Percentiles rank a stretch among this genome's conserved stretches.
These are phyloP conservation scores for Vigna nakashimae DNA, from an alignment of 306 rosid genomes.

Conservation along the genomic window DNA sequence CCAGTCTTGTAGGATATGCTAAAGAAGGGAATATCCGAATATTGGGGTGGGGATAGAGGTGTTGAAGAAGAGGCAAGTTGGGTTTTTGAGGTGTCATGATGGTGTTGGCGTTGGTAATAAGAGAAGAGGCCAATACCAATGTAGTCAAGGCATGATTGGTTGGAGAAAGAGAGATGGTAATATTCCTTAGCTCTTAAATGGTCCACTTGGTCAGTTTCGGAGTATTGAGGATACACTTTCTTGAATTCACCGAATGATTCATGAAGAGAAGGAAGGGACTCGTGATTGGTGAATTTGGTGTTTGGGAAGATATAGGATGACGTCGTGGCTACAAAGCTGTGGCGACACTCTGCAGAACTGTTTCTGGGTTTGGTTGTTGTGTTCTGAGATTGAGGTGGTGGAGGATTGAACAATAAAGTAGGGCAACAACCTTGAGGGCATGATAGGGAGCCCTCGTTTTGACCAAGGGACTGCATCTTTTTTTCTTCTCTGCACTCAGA, in stretches of 20 bases:
- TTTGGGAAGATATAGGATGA: constrained; percentile 78
- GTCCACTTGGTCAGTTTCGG: constrained; percentile 67
- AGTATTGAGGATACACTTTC: constrained; percentile 74
- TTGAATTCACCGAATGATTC: constrained; percentile 71
- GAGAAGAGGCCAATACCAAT: constrained; percentile 96
- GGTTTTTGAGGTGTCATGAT: constrained; percentile 49
- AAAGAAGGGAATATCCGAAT: constrained; percentile 74
- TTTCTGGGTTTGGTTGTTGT: constrained; percentile 54
- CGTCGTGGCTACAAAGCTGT: constrained; percentile 65
- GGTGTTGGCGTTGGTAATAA: constrained; percentile 65
- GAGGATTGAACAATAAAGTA: constrained; percentile 49
- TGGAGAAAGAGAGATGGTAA: constrained; percentile 68
- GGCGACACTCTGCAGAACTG: constrained; percentile 76
- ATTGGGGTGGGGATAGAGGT: constrained; percentile 45
- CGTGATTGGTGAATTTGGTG: constrained; percentile 87
- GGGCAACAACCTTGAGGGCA: constrained; percentile 76
- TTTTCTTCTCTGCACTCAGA: constrained; percentile 27
- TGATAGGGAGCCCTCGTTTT: constrained; percentile 55
- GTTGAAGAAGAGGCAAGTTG: constrained; percentile 54
- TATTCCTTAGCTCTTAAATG: constrained; percentile 72
- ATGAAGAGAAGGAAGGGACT: constrained; percentile 77
- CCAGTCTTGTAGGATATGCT: constrained; percentile 78
- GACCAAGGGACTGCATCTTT: constrained; percentile 64
- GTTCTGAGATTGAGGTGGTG: constrained; percentile 48
- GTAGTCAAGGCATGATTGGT: constrained; percentile 85